These are phyloP conservation scores for Cutaneotrichosporon curvatum DNA, from an alignment of 1,284 basidiomycete genomes.

Conservation along the genomic window DNA sequence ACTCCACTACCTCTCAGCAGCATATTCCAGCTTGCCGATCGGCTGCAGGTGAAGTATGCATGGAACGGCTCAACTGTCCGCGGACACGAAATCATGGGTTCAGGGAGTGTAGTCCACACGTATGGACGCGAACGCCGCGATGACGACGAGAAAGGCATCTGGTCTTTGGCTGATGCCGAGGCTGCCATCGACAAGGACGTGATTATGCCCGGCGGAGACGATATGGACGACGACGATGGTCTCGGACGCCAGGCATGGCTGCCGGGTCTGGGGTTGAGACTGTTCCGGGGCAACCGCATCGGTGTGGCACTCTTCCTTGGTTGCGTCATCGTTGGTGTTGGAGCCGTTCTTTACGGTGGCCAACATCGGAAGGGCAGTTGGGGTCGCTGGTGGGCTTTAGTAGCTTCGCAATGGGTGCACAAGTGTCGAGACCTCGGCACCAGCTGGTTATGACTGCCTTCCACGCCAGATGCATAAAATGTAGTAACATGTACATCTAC, in stretches of 20 bases:
- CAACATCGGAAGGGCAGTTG: constrained; percentile 15
- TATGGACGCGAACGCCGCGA: constrained; percentile 21
- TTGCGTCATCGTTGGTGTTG: constrained; percentile 11
- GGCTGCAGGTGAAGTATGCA: constrained; percentile 35
- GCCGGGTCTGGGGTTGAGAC: background rate
- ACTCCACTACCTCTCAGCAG: constrained; percentile 33
- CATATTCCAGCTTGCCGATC: constrained; percentile 37
- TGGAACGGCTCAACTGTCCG: constrained; percentile 32
- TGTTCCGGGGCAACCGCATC: background rate
- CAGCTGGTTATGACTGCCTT: no score
- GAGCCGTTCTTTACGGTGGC: constrained; percentile 29
- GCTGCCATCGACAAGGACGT: constrained; percentile 18
- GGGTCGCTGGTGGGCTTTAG: constrained; percentile 29
- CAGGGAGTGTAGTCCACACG: constrained; percentile 35
- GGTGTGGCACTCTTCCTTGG: constrained; percentile 1
- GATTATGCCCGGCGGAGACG: constrained; percentile 13
- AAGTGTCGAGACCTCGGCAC: background rate
- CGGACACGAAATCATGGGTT: constrained; percentile 39
- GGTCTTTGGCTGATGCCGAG: constrained; percentile 15
- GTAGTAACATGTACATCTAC: no score
- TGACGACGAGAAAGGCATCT: constrained; percentile 14
- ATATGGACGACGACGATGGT: constrained; percentile 11
- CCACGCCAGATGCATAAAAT: no score
- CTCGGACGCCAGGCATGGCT: constrained; percentile 3
- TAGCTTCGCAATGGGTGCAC: constrained; percentile 4